Evolutionary conservation across 805 yeast genomes (phyloP).

Genomic region (Metschnikowia similis): DNA sequence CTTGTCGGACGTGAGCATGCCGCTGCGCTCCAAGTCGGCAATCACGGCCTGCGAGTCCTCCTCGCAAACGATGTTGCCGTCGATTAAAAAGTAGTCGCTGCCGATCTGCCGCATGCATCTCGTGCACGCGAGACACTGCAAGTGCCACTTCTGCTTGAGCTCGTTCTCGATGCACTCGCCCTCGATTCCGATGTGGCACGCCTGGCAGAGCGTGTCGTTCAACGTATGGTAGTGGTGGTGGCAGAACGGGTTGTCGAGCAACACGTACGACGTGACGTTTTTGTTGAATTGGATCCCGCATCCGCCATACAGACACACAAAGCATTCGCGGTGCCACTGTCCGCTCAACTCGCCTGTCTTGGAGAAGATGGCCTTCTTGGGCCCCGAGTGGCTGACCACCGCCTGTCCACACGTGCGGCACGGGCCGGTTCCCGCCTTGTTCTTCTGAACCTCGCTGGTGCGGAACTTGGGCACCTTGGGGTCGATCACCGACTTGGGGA

Average conservation of each 20-base stretch:
- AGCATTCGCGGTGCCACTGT: slow-evolving; percentile 91
- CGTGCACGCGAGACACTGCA: slow-evolving; percentile 64
- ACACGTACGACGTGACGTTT: slow-evolving; percentile 67
- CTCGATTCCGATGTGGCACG: slow-evolving; percentile 75
- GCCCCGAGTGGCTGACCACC: slow-evolving; percentile 42
- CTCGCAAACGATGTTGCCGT: slow-evolving; percentile 52
- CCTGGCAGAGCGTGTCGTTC: slow-evolving; percentile 70
- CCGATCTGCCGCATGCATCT: slow-evolving; percentile 50
- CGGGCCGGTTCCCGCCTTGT: slow-evolving; percentile 68
- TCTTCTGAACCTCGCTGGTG: slow-evolving; percentile 9
- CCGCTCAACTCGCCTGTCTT: slow-evolving; percentile 81
- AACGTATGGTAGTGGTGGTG: slow-evolving; percentile 67
- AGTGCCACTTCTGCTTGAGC: slow-evolving; percentile 67
- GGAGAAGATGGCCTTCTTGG: slow-evolving; percentile 68
- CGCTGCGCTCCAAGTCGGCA: slow-evolving; percentile 17
- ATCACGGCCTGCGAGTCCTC: slow-evolving; percentile 30
- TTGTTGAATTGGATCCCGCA: slow-evolving; percentile 60
- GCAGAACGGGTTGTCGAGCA: slow-evolving; percentile 79
- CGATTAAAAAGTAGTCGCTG: slow-evolving; percentile 52
- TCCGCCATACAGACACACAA: slow-evolving; percentile 53
- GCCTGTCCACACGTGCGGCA: slow-evolving; percentile 67
- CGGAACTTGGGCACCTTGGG: slow-evolving; percentile 13
- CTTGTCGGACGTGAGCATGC: slow-evolving; percentile 24
- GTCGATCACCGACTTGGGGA: slow-evolving; percentile 16
- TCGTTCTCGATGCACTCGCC: slow-evolving; percentile 87